phyloP scores from a whole-genome alignment of 2,329 filamentous ascomycete species.

The Talaromyces sp. region DNA sequence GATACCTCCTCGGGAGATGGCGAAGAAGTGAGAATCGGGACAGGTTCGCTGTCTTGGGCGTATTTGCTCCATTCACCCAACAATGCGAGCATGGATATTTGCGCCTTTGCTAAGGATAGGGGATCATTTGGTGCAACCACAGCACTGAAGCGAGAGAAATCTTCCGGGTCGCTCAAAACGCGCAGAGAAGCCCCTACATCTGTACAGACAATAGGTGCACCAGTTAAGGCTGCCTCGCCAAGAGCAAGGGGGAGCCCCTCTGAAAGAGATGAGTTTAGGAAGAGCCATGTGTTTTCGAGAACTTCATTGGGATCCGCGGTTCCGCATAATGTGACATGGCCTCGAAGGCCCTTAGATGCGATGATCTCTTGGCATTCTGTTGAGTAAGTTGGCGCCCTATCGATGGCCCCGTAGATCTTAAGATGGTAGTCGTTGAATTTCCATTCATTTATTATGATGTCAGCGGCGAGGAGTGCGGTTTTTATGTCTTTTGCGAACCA shows the following conservation, averaged over 20 bases:
- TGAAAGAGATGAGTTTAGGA: constrained; percentile 52
- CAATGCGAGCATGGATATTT: constrained; percentile 64
- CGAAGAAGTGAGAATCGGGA: constrained; percentile 51
- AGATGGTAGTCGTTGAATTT: constrained; percentile 67
- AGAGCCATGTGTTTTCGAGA: constrained; percentile 60
- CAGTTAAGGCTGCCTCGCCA: constrained; percentile 51
- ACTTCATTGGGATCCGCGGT: constrained; percentile 61
- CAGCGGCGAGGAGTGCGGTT: constrained; percentile 64
- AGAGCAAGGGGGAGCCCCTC: constrained; percentile 50
- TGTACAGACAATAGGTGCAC: constrained; percentile 49
- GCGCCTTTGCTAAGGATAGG: constrained; percentile 61
- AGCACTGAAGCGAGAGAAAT: constrained; percentile 59
- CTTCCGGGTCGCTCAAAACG: constrained; percentile 47
- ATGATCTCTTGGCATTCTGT: constrained; percentile 62
- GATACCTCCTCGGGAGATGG: constrained; percentile 56
- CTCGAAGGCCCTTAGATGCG: constrained; percentile 56
- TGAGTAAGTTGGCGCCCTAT: constrained; percentile 64
- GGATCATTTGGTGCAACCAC: constrained; percentile 68
- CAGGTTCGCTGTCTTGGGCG: constrained; percentile 53
- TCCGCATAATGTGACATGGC: constrained; percentile 56
- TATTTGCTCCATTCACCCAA: constrained; percentile 64
- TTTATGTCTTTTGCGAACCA: constrained; percentile 64
- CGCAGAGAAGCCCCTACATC: constrained; percentile 47
- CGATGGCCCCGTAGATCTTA: constrained; percentile 65
- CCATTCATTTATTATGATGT: constrained; percentile 67